Evolutionary conservation across 495 filamentous ascomycete species (phyloP).

Genomic region (Neurospora sp.): DNA sequence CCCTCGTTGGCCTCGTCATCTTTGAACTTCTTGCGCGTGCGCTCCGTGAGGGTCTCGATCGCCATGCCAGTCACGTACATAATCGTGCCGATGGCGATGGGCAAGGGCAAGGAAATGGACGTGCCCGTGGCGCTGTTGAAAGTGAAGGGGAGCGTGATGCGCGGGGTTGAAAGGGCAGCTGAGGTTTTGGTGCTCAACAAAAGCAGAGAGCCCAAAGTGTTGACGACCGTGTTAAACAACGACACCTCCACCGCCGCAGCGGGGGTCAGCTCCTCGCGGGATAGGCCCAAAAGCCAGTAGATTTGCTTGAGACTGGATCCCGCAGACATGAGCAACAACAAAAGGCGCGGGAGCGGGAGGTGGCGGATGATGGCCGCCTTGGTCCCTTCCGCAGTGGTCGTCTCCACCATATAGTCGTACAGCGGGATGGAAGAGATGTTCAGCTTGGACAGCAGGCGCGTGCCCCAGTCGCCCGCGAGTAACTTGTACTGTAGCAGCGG

Average conservation of each 20-base stretch:
- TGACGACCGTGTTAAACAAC: conserved; percentile 38
- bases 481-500: conserved; percentile 48
- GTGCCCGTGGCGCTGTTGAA: neutral
- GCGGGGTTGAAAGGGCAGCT: conserved; percentile 15
- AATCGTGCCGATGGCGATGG: conserved; percentile 30
- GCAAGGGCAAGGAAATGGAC: conserved; percentile 8
- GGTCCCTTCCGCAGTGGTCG: neutral
- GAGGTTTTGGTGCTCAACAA: conserved; percentile 33
- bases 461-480: conserved; percentile 17
- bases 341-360: conserved; percentile 21
- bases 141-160: conserved; percentile 2
- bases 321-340: conserved; percentile 41
- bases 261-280: conserved; percentile 34
- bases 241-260: conserved; percentile 23
- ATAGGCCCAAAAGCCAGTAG: conserved; percentile 30
- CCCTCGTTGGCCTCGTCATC: conserved; percentile 40
- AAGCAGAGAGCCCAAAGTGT: conserved; percentile 36
- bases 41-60: conserved; percentile 40
- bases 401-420: conserved; percentile 5
- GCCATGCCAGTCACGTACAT: conserved; percentile 39
- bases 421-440: conserved; percentile 6
- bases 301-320: conserved; percentile 43
- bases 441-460: conserved; percentile 13
- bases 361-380: neutral
- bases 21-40: conserved; percentile 47